These are phyloP conservation scores for Elongisporangium anandrum DNA, from an alignment of 352 stramenopile genomes.

Conservation along the genomic window DNA sequence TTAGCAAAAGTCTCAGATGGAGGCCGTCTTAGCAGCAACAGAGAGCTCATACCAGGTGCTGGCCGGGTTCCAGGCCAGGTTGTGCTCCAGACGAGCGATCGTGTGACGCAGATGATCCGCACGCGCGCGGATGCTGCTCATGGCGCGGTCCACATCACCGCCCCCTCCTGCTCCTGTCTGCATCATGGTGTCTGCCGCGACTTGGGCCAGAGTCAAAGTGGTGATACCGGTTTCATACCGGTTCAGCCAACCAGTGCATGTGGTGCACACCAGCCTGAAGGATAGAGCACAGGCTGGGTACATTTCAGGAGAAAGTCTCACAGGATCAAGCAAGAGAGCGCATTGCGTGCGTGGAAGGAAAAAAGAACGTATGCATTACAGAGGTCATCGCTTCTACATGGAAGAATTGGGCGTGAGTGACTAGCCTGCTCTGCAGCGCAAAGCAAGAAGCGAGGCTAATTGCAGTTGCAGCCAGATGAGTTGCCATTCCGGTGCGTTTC, in stretches of 20 bases:
- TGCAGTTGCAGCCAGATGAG: not conserved
- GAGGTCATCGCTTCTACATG: not conserved
- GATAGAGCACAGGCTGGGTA: not conserved
- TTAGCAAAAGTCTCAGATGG: not conserved
- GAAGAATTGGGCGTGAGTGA: not conserved
- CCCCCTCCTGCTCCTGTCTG: conserved; percentile 24
- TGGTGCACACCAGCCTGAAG: not conserved
- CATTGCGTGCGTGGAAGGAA: not conserved
- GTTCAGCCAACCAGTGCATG: no score
- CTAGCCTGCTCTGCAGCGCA: not conserved
- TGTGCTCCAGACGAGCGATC: conserved; percentile 67
- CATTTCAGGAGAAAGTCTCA: not conserved
- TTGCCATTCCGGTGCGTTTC: not conserved
- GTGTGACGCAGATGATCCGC: conserved; percentile 80
- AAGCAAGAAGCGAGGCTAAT: not conserved
- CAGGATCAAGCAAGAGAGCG: no score
- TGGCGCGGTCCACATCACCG: conserved; percentile 67
- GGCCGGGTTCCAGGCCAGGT: conserved; percentile 72
- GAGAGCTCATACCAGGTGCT: conserved; percentile 55
- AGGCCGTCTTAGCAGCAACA: not conserved
- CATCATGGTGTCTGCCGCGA: conserved; percentile 13
- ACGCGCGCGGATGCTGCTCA: conserved; percentile 76
- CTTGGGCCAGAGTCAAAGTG: not conserved
- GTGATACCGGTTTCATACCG: not conserved
- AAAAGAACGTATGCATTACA: not conserved